These are phyloP conservation scores for Scutellaria galericulata DNA, from an alignment of 257 asterid genomes.

Conservation along the genomic window DNA sequence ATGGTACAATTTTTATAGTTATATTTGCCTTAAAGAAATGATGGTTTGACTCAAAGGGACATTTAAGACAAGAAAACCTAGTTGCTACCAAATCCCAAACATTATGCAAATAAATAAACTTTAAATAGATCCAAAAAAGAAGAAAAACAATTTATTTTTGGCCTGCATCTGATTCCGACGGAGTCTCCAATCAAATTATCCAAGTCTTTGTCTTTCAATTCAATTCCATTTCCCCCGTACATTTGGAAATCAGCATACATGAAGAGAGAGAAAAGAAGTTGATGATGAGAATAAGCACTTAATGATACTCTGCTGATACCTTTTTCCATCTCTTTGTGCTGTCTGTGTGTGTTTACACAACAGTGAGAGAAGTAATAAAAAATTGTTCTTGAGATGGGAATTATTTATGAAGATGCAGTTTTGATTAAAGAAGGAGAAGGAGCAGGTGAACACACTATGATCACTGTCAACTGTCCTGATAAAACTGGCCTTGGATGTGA, in stretches of 20 bases:
- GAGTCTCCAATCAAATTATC: constrained; percentile 27
- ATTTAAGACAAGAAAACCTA: constrained; percentile 28
- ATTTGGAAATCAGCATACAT: constrained; percentile 26
- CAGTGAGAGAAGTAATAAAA: not conserved
- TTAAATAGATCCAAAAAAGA: not conserved
- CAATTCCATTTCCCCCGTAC: constrained; percentile 26
- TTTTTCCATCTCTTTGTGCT: not conserved
- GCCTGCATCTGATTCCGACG: constrained; percentile 23
- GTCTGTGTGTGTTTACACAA: constrained; percentile 24
- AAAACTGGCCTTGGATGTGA: constrained; percentile 90
- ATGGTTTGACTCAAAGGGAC: constrained; percentile 31
- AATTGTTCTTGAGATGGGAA: constrained; percentile 48
- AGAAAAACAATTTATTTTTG: not conserved
- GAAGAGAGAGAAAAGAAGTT: constrained; percentile 34
- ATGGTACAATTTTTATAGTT: not conserved
- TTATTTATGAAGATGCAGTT: constrained; percentile 69
- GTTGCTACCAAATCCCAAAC: constrained; percentile 30
- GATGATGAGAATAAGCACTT: not conserved
- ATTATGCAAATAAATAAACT: not conserved
- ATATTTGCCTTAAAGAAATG: not conserved
- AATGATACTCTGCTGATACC: not conserved
- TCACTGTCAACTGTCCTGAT: constrained; percentile 79
- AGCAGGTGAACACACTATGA: constrained; percentile 54
- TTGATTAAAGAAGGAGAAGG: constrained; percentile 60
- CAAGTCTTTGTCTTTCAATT: constrained; percentile 28